phyloP scores from a whole-genome alignment of 2,329 filamentous ascomycete genomes.

The Penicillium sp. region DNA sequence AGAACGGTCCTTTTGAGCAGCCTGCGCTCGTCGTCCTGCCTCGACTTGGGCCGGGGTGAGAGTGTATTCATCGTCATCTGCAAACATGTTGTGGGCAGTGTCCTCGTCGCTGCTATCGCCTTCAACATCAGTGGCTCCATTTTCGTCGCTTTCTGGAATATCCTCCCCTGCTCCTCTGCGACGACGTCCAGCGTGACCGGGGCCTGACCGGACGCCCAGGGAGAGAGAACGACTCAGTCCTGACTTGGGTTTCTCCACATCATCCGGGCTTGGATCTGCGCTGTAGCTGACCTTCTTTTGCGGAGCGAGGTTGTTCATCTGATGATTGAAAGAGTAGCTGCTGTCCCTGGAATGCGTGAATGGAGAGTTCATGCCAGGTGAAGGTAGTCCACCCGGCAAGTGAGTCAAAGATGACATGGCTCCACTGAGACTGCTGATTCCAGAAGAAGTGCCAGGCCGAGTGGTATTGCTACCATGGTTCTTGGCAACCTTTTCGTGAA shows the following conservation, averaged over 20 bases:
- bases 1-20: conserved; percentile 16
- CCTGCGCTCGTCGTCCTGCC: conserved; percentile 31
- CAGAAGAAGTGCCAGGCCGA: conserved; percentile 42
- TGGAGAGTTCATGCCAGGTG: conserved; percentile 29
- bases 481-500: conserved; percentile 48
- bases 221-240: conserved; percentile 42
- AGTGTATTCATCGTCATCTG: conserved; percentile 41
- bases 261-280: conserved; percentile 33
- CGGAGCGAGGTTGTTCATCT: conserved; percentile 33
- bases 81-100: conserved; percentile 30
- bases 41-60: conserved; percentile 40
- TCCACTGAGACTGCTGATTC: conserved; percentile 40
- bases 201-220: conserved; percentile 44
- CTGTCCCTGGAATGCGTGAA: conserved; percentile 21
- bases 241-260: conserved; percentile 32
- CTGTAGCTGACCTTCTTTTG: conserved; percentile 40
- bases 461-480: conserved; percentile 29
- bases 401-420: conserved; percentile 22
- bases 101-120: conserved; percentile 40
- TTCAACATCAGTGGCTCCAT: conserved; percentile 21
- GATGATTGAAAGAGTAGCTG: conserved; percentile 30
- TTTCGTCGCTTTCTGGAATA: conserved; percentile 21
- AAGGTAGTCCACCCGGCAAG: conserved; percentile 19
- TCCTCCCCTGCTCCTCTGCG: conserved; percentile 14
- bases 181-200: conserved; percentile 40